Evolutionary conservation across 352 stramenopile species (phyloP).

Genomic region (Ochromonadaceae sp.): DNA sequence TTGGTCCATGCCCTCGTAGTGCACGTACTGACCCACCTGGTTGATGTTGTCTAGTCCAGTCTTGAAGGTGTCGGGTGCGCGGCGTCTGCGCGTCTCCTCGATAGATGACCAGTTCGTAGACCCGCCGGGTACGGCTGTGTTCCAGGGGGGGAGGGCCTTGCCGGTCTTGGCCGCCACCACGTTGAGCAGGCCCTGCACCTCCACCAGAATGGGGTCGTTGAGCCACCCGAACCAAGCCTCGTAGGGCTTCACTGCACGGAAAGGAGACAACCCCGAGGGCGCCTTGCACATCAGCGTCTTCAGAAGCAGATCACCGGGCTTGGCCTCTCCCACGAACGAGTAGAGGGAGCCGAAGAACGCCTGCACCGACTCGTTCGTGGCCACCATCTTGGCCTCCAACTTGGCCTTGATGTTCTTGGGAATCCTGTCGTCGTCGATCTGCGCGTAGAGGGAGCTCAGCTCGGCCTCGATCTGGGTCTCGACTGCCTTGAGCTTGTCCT

Average conservation of each 20-base stretch:
- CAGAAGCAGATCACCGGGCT: neutral
- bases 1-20: neutral
- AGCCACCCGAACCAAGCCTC: conserved; percentile 5
- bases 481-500: no score
- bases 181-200: neutral
- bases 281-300: neutral
- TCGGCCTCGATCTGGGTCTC: no score
- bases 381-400: no score
- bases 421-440: no score
- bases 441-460: no score
- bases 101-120: neutral
- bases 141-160: neutral
- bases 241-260: neutral
- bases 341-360: no score
- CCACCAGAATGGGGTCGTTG: conserved; percentile 9
- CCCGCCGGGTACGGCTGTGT: neutral
- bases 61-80: neutral
- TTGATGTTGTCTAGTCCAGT: conserved; percentile 10
- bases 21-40: neutral
- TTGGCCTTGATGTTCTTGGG: no score
- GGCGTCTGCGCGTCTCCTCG: neutral
- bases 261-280: neutral
- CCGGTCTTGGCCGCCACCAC: neutral
- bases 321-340: no score
- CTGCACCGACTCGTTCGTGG: no score